phyloP scores from a whole-genome alignment of 805 yeast genomes.

The Starmerella sirachaensis region DNA sequence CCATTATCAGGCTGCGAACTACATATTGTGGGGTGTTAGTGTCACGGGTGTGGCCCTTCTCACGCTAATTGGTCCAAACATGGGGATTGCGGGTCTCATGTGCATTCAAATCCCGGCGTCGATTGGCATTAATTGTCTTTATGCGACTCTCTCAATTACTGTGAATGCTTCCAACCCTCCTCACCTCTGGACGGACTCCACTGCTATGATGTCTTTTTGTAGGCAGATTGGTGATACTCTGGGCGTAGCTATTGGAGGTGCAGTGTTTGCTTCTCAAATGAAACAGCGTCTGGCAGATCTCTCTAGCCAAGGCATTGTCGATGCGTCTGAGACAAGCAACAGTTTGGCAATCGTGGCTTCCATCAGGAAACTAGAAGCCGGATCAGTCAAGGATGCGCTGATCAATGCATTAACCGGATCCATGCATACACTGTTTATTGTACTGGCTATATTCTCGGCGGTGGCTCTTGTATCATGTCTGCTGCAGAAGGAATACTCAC shows the following conservation, averaged over 20 bases:
- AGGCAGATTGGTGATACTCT: slow-evolving; percentile 26
- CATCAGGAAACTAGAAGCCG: slow-evolving; percentile 14
- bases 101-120: slow-evolving; percentile 38
- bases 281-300: slow-evolving; percentile 9
- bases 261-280: slow-evolving; percentile 24
- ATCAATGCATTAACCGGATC: slow-evolving; percentile 18
- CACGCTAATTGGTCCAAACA: slow-evolving; percentile 30
- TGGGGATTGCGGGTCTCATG: slow-evolving; percentile 30
- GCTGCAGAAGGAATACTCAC: slow-evolving; percentile 22
- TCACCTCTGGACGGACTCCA: slow-evolving; percentile 24
- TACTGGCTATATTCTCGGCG: slow-evolving; percentile 19
- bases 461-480: slow-evolving; percentile 18
- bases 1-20: slow-evolving; percentile 32
- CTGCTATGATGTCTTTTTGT: slow-evolving; percentile 26
- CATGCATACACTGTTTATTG: slow-evolving; percentile 18
- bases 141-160: slow-evolving; percentile 31
- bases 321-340: slow-evolving; percentile 17
- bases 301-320: slow-evolving; percentile 5
- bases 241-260: slow-evolving; percentile 29
- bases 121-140: slow-evolving; percentile 36
- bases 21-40: slow-evolving; percentile 31
- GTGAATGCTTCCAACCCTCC: slow-evolving; percentile 26
- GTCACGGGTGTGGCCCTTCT: slow-evolving; percentile 38
- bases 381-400: slow-evolving; percentile 8
- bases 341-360: slow-evolving; percentile 17